Percentiles rank a stretch among this genome's conserved stretches.
These are phyloP conservation scores for Amanita inopinata DNA, from an alignment of 768 basidiomycete species.

Conservation along the genomic window DNA sequence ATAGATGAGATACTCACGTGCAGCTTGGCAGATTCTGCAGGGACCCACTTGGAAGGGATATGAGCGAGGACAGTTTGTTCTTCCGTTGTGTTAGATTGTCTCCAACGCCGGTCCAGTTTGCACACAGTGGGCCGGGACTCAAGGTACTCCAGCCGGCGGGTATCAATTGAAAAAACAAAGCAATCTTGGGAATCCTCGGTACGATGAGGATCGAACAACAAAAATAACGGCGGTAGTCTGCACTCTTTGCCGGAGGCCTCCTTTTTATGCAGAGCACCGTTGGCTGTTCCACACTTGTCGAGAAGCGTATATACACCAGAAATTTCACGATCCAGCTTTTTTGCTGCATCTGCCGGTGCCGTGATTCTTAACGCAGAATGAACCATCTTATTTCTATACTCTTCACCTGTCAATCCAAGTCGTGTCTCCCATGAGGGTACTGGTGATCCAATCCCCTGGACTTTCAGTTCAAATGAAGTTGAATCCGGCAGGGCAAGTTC, in stretches of 20 bases:
- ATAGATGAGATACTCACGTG: slow-evolving; percentile 39
- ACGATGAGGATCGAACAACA: slow-evolving; percentile 82
- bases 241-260: slow-evolving; percentile 30
- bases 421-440: slow-evolving; percentile 82
- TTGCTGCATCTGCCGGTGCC: slow-evolving; percentile 36
- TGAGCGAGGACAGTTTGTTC: slow-evolving; percentile 43
- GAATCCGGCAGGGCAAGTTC: slow-evolving; percentile 65
- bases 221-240: slow-evolving; percentile 54
- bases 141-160: slow-evolving; percentile 69
- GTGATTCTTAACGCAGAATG: slow-evolving; percentile 56
- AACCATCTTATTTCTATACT: slow-evolving; percentile 59
- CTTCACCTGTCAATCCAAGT: slow-evolving; percentile 59
- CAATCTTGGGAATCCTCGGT: slow-evolving; percentile 68
- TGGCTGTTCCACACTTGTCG: slow-evolving; percentile 85
- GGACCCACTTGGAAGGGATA: slow-evolving; percentile 60
- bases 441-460: slow-evolving; percentile 55
- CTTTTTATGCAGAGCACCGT: slow-evolving; percentile 71
- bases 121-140: slow-evolving; percentile 73
- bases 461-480: slow-evolving; percentile 44
- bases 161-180: slow-evolving; percentile 80
- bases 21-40: slow-evolving; percentile 36
- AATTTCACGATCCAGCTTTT: slow-evolving; percentile 66
- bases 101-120: slow-evolving; percentile 67
- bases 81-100: slow-evolving; percentile 48
- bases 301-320: slow-evolving; percentile 72